Evolutionary conservation across 2,329 filamentous ascomycete species (phyloP).

Genomic region (Aspergillus jensenii): DNA sequence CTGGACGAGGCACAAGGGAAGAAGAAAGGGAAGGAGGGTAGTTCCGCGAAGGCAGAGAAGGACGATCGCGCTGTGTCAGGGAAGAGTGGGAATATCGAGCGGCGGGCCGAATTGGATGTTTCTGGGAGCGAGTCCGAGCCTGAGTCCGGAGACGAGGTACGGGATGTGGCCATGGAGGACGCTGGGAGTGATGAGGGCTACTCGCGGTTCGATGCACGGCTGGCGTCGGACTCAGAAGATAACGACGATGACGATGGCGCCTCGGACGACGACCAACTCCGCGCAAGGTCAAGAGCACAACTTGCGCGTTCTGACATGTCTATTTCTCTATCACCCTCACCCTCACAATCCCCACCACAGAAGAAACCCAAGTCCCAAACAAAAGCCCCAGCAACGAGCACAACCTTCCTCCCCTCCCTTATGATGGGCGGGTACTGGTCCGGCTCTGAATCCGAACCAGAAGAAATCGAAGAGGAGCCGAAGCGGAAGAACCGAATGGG

Average conservation of each 20-base stretch:
- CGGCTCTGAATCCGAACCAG: slow-evolving; percentile 58
- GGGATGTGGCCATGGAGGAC: slow-evolving; percentile 22
- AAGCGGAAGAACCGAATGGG: slow-evolving; percentile 62
- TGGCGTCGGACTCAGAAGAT: slow-evolving; percentile 32
- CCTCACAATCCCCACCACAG: slow-evolving; percentile 9
- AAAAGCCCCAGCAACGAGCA: slow-evolving; percentile 34
- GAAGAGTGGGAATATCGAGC: background rate
- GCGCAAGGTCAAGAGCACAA: background rate
- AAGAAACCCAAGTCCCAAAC: slow-evolving; percentile 21
- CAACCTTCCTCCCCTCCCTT: slow-evolving; percentile 62
- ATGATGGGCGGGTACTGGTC: slow-evolving; percentile 63
- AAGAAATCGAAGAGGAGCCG: slow-evolving; percentile 45
- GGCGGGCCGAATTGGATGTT: background rate
- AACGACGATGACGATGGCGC: slow-evolving; percentile 11
- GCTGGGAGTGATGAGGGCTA: slow-evolving; percentile 30
- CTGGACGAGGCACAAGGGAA: slow-evolving; percentile 26
- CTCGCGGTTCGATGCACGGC: slow-evolving; percentile 33
- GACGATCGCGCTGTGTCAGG: background rate
- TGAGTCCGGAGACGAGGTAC: slow-evolving; percentile 11
- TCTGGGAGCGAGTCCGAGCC: background rate
- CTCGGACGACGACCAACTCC: background rate
- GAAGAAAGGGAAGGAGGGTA: slow-evolving; percentile 13
- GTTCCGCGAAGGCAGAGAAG: background rate
- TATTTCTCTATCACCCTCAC: slow-evolving; percentile 33
- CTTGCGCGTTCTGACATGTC: slow-evolving; percentile 32